Base-by-base conservation (phyloP, 805 yeast genomes). In the Zygosaccharomyces bisporus region DNA sequence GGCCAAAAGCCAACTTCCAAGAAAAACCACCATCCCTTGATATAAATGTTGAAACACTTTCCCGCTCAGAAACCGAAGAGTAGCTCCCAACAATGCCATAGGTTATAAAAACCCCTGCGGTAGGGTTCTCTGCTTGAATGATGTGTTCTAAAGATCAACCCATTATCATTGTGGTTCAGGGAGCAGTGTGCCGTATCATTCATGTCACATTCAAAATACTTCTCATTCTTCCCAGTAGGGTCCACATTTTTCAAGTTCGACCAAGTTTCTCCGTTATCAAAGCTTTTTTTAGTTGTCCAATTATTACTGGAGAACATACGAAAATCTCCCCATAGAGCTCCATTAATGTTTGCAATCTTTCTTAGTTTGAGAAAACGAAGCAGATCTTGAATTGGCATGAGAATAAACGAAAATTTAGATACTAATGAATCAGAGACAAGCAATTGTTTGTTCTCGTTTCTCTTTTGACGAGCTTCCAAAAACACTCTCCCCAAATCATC, bases 1-100 rank as follows among this genome's bases (percentile, higher is more conserved):
- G 74, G 20, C 77, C 76, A 12, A 79, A 54, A 1, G 79, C 75
- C 45, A 68, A 58, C 19, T 65, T 62, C 95, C 95, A 87, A 0
- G 83, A 67, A n/a, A 71, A 56, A 19, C 96, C 95, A 20, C 86
- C 89, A 66, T 87, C 88, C 45, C 82, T 67, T 0, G 95, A 83
- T 5, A 86, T 58, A 58, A 70, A 87, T 0, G 91, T 79, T 36
- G 66, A 65, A 7, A 40, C 41, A 12, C 49, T 46, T 7, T 39
- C 45, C 34, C 34, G 20, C 16, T 46, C 39, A 27, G 4, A 7
- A 2, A 31, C 5, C 2, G 16, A 13, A 8, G 35, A 3, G 3
- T 51, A 53, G 41, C 51, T 58, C 6, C 51, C 38, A 0, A 55
- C 57, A 5, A 33, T 20, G 14, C 64, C 62, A 3, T 46, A 9